These are phyloP conservation scores for Amylocarpus encephaloides DNA, from an alignment of 2,329 filamentous ascomycete genomes.

Conservation along the genomic window DNA sequence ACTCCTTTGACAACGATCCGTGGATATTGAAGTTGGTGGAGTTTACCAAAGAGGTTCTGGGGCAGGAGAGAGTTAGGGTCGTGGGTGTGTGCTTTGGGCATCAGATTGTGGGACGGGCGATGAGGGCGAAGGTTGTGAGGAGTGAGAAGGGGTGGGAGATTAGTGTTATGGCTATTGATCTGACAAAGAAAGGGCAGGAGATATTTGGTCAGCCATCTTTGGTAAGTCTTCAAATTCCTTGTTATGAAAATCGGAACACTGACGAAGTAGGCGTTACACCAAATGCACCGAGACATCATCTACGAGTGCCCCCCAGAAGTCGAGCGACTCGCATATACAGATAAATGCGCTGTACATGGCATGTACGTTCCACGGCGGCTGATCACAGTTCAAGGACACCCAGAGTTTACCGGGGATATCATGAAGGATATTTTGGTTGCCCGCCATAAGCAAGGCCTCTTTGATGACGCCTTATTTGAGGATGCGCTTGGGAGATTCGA, in stretches of 20 bases:
- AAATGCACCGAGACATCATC: slow-evolving; percentile 82
- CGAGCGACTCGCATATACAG: slow-evolving; percentile 57
- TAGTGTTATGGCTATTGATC: slow-evolving; percentile 61
- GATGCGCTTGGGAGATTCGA: slow-evolving; percentile 62
- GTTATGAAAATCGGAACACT: background rate
- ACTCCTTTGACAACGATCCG: slow-evolving; percentile 64
- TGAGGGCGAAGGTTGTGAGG: slow-evolving; percentile 60
- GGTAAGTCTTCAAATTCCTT: slow-evolving; percentile 32
- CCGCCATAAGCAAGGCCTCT: slow-evolving; percentile 60
- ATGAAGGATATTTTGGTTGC: slow-evolving; percentile 60
- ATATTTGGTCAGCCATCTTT: slow-evolving; percentile 61
- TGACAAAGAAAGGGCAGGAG: slow-evolving; percentile 64
- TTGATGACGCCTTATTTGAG: slow-evolving; percentile 61
- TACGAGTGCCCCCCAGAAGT: slow-evolving; percentile 55
- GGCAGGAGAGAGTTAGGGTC: slow-evolving; percentile 57
- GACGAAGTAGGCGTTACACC: slow-evolving; percentile 56
- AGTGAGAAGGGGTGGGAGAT: slow-evolving; percentile 73
- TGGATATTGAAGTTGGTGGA: slow-evolving; percentile 74
- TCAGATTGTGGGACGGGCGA: slow-evolving; percentile 71
- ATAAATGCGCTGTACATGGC: slow-evolving; percentile 67
- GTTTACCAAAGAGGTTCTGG: slow-evolving; percentile 54
- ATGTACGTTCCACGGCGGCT: slow-evolving; percentile 63
- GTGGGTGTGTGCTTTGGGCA: slow-evolving; percentile 84
- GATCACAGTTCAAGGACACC: slow-evolving; percentile 80
- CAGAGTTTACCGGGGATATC: slow-evolving; percentile 71